Evolutionary conservation across 2,329 filamentous ascomycete species (phyloP).

Genomic region (Microdochium paspali): DNA sequence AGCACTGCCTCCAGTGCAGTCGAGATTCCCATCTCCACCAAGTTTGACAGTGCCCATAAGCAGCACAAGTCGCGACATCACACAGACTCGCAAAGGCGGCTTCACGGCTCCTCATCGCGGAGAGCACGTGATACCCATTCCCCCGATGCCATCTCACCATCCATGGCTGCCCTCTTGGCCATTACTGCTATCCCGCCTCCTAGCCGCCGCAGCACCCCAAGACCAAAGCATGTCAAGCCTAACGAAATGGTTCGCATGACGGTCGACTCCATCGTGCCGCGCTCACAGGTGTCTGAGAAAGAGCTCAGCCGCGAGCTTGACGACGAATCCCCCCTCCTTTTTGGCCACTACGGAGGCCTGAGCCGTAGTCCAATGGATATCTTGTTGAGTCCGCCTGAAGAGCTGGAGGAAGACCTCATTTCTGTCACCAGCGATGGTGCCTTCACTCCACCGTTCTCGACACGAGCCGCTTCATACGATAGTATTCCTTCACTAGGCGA

Average conservation of each 20-base stretch:
- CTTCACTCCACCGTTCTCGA: constrained; percentile 41
- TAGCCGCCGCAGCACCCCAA: constrained; percentile 25
- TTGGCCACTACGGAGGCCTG: neutral
- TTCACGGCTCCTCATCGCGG: constrained; percentile 17
- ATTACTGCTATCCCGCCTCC: constrained; percentile 50
- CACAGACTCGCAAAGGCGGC: constrained; percentile 20
- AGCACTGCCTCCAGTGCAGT: constrained; percentile 39
- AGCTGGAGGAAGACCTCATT: constrained; percentile 37
- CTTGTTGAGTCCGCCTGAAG: constrained; percentile 51
- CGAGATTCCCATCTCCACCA: constrained; percentile 40
- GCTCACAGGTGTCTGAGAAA: constrained; percentile 47
- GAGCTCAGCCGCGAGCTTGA: constrained; percentile 36
- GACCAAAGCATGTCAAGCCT: constrained; percentile 12
- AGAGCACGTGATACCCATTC: constrained; percentile 34
- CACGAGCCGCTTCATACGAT: constrained; percentile 47
- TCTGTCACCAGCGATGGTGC: constrained; percentile 39
- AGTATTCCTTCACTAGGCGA: constrained; percentile 51
- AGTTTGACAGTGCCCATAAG: constrained; percentile 22
- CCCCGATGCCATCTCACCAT: constrained; percentile 46
- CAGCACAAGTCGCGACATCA: constrained; percentile 24
- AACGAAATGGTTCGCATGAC: constrained; percentile 28
- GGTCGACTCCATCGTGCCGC: constrained; percentile 45
- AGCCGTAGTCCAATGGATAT: constrained; percentile 48
- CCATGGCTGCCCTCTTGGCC: constrained; percentile 51
- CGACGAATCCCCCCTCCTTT: constrained; percentile 26